These are phyloP conservation scores for Candida sanyaensis DNA, from an alignment of 1,139 yeast genomes.

Conservation along the genomic window DNA sequence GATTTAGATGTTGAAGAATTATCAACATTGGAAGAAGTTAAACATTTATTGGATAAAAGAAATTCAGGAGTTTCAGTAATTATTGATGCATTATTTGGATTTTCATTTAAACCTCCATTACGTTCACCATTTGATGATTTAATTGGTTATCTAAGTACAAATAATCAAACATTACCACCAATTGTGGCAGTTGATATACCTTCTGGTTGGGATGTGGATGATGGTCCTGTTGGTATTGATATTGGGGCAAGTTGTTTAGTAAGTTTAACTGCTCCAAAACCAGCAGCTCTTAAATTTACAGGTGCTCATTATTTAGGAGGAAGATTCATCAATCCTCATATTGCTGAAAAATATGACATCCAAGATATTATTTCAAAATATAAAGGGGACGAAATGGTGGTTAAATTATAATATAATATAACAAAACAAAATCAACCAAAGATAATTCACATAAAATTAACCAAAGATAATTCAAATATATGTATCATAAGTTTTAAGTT, in stretches of 20 bases:
- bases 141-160: constrained; percentile 44
- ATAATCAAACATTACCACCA: constrained; percentile 44
- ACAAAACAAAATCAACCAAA: background rate
- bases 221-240: constrained; percentile 60
- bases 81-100: constrained; percentile 88
- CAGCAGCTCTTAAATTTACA: constrained; percentile 61
- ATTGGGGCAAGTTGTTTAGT: constrained; percentile 67
- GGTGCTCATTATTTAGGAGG: constrained; percentile 83
- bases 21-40: constrained; percentile 36
- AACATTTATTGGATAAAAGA: constrained; percentile 21
- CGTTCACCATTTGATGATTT: constrained; percentile 74
- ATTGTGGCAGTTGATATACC: constrained; percentile 89
- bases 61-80: constrained; percentile 33
- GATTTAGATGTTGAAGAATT: constrained; percentile 53
- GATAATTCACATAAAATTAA: no score
- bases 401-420: constrained; percentile 27
- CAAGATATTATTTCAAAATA: constrained; percentile 39
- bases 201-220: constrained; percentile 95
- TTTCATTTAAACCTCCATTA: constrained; percentile 88
- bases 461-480: no score
- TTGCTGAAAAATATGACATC: constrained; percentile 76
- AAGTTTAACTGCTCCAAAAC: constrained; percentile 92
- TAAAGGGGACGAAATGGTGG: constrained; percentile 39
- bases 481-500: no score
- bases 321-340: constrained; percentile 63